These are phyloP conservation scores for Candida golubevii DNA, from an alignment of 805 yeast species.

Conservation along the genomic window DNA sequence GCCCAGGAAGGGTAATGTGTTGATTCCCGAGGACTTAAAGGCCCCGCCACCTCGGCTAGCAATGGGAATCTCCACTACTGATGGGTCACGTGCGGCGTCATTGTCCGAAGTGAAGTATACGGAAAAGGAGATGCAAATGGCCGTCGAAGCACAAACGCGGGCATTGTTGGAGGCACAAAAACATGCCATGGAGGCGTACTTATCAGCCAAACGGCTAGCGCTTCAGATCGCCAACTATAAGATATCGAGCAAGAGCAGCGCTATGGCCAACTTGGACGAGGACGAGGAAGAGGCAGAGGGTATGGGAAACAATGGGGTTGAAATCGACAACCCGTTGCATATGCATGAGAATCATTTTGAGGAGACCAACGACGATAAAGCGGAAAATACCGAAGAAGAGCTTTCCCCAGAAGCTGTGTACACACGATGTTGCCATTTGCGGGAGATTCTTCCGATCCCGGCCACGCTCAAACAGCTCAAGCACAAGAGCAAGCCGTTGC, in stretches of 20 bases:
- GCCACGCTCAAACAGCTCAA: conserved; percentile 52
- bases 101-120: conserved; percentile 27
- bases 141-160: conserved; percentile 53
- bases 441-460: conserved; percentile 48
- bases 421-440: conserved; percentile 46
- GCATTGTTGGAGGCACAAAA: conserved; percentile 59
- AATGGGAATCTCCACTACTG: conserved; percentile 57
- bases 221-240: conserved; percentile 54
- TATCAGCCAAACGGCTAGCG: conserved; percentile 66
- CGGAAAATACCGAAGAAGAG: conserved; percentile 12
- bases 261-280: conserved; percentile 15
- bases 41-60: conserved; percentile 62
- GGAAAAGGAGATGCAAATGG: conserved; percentile 48
- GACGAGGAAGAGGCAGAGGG: conserved; percentile 16
- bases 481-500: conserved; percentile 47
- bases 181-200: conserved; percentile 74
- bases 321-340: conserved; percentile 72
- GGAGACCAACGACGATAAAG: conserved; percentile 9
- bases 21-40: conserved; percentile 58
- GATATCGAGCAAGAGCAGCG: conserved; percentile 2
- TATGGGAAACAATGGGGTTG: conserved; percentile 23
- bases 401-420: conserved; percentile 47
- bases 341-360: conserved; percentile 50
- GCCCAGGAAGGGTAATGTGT: conserved; percentile 51
- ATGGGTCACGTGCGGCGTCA: conserved; percentile 15